Conservation (phyloP, 2,329 filamentous ascomycete genomes). For the Fusarium citri region DNA sequence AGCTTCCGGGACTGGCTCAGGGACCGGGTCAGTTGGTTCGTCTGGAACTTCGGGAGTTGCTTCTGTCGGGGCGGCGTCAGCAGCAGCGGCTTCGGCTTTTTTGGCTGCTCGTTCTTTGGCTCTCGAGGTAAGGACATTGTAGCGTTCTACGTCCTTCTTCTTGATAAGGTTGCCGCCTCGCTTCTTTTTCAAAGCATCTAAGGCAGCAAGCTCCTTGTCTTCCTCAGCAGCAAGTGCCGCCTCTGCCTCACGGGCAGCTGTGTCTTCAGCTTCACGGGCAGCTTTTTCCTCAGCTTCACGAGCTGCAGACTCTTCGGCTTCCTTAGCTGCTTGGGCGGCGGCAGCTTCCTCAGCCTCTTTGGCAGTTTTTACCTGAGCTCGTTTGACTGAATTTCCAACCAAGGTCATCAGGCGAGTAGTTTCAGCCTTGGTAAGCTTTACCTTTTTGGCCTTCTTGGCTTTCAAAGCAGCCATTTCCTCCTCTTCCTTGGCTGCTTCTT, state of each 20-base stretch:
- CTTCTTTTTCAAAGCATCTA: slow-evolving; percentile 42
- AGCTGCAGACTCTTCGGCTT: slow-evolving; percentile 45
- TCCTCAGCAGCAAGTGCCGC: slow-evolving; percentile 44
- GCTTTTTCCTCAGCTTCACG: slow-evolving; percentile 33
- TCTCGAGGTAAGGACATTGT: slow-evolving; percentile 31
- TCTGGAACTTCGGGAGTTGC: slow-evolving; percentile 33
- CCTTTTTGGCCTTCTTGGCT: slow-evolving; percentile 52
- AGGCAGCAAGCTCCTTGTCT: slow-evolving; percentile 42
- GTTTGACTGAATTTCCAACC: slow-evolving; percentile 36
- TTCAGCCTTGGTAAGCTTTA: slow-evolving; percentile 41
- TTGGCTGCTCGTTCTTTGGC: slow-evolving; percentile 42
- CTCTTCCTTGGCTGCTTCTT: slow-evolving; percentile 42
- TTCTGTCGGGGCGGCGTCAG: neutral
- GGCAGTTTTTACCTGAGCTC: slow-evolving; percentile 39
- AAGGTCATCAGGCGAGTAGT: slow-evolving; percentile 38
- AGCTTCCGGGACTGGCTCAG: slow-evolving; percentile 24
- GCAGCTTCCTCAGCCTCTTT: slow-evolving; percentile 38
- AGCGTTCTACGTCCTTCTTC: slow-evolving; percentile 40
- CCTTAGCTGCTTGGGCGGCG: slow-evolving; percentile 28
- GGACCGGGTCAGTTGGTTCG: slow-evolving; percentile 25
- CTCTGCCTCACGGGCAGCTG: slow-evolving; percentile 45
- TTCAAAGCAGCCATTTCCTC: slow-evolving; percentile 38
- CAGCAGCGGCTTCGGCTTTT: slow-evolving; percentile 44
- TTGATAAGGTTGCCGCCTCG: slow-evolving; percentile 40
- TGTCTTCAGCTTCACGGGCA: slow-evolving; percentile 28